Evolutionary conservation across 176 grass and related monocot genomes (phyloP).

Genomic region (Aegilops tauschii): DNA sequence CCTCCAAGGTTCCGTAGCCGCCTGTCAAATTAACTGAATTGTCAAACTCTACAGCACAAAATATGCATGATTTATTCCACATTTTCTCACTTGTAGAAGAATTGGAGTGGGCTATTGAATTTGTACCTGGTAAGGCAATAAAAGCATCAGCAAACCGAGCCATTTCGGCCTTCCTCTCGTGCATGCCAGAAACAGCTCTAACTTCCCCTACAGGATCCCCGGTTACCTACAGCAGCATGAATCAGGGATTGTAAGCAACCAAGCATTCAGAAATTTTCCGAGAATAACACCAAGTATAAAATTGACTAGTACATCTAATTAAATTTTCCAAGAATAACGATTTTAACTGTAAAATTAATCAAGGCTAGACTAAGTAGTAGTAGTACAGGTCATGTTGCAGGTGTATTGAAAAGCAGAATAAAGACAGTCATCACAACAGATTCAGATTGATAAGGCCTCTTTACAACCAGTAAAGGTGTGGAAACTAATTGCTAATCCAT

Average conservation of each 20-base stretch:
- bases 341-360: background rate
- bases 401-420: background rate
- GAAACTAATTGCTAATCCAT: background rate
- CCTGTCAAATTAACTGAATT: slow-evolving; percentile 18
- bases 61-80: background rate
- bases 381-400: background rate
- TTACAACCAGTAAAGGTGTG: background rate
- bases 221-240: slow-evolving; percentile 48
- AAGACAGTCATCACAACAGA: background rate
- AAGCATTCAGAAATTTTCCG: background rate
- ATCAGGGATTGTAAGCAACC: background rate
- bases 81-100: background rate
- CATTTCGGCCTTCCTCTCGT: slow-evolving; percentile 95
- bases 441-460: background rate
- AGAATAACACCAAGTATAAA: background rate
- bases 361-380: background rate
- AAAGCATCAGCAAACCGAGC: slow-evolving; percentile 92
- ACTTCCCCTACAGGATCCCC: slow-evolving; percentile 83
- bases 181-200: slow-evolving; percentile 81
- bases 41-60: background rate
- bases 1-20: slow-evolving; percentile 93
- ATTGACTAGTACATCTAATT: background rate
- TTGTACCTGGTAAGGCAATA: slow-evolving; percentile 87
- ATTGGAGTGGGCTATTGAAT: slow-evolving; percentile 7
- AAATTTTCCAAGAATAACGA: background rate